Percentiles rank a stretch among this genome's conserved stretches.
These are phyloP conservation scores for Protomyces arabidopsidicola DNA, from an alignment of 1,139 yeast genomes.

Conservation along the genomic window DNA sequence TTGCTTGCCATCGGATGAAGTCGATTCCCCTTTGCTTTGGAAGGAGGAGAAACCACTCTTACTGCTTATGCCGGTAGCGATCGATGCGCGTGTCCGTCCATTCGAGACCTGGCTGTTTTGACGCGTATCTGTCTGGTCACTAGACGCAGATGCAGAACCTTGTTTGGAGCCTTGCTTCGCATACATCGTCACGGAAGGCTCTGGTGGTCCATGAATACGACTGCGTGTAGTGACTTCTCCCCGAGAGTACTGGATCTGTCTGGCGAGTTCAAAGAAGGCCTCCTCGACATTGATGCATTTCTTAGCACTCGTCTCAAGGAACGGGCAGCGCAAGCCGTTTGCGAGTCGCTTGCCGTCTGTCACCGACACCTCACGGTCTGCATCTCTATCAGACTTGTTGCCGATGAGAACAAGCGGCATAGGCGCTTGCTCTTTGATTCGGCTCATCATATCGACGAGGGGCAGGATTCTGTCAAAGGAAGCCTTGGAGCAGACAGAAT, in stretches of 20 bases:
- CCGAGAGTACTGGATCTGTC: not conserved
- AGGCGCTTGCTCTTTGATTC: conserved; percentile 61
- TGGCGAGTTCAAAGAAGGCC: conserved; percentile 50
- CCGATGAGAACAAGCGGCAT: conserved; percentile 60
- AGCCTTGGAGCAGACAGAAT: conserved; percentile 81
- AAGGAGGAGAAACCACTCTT: not conserved
- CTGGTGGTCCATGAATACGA: not conserved
- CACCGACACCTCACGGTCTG: conserved; percentile 67
- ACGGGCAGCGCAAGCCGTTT: conserved; percentile 70
- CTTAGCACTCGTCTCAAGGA: conserved; percentile 84
- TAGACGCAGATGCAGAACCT: not conserved
- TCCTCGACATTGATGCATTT: conserved; percentile 84
- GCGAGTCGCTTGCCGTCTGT: conserved; percentile 82
- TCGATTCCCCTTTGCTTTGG: not conserved
- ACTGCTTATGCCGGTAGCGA: not conserved
- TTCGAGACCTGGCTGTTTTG: not conserved
- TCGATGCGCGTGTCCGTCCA: not conserved
- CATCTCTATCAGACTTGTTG: conserved; percentile 69
- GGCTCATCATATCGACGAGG: conserved; percentile 77
- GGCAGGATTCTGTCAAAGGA: conserved; percentile 77
- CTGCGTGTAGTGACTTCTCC: not conserved
- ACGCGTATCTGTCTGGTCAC: not conserved
- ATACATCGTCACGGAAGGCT: not conserved
- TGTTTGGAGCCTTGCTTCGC: not conserved
- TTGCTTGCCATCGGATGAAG: not conserved